These are phyloP conservation scores for Chaetothyriales sp. DNA, from an alignment of 2,329 filamentous ascomycete species.

Conservation along the genomic window DNA sequence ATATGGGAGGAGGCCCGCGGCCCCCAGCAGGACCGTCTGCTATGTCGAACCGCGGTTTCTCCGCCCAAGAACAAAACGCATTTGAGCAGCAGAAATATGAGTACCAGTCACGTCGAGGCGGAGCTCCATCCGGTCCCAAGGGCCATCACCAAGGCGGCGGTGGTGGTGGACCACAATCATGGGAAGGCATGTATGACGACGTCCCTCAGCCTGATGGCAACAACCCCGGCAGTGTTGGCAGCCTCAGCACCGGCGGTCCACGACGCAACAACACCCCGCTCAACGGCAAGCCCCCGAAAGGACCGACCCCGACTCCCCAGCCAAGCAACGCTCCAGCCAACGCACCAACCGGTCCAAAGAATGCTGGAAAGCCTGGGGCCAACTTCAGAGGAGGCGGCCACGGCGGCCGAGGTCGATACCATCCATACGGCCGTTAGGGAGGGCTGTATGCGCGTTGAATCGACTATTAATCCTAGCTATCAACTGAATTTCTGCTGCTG, in stretches of 20 bases:
- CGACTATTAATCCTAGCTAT: not conserved
- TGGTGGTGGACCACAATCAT: slow-evolving; percentile 57
- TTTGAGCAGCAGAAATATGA: slow-evolving; percentile 71
- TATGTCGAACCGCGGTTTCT: slow-evolving; percentile 40
- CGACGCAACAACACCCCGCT: slow-evolving; percentile 25
- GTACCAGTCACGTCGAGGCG: slow-evolving; percentile 41
- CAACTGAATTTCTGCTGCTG: not conserved
- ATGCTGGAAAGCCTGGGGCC: slow-evolving; percentile 75
- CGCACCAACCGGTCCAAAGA: slow-evolving; percentile 90
- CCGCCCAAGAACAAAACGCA: slow-evolving; percentile 55
- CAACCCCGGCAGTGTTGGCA: slow-evolving; percentile 30
- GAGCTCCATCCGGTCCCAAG: slow-evolving; percentile 10
- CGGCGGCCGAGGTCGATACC: slow-evolving; percentile 51
- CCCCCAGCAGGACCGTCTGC: slow-evolving; percentile 11
- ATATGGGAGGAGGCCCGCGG: slow-evolving; percentile 20
- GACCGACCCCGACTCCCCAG: slow-evolving; percentile 31
- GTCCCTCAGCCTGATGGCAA: slow-evolving; percentile 60
- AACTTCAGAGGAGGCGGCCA: slow-evolving; percentile 87
- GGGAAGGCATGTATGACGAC: slow-evolving; percentile 98
- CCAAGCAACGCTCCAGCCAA: slow-evolving; percentile 52
- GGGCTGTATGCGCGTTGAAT: not conserved
- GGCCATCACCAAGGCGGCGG: slow-evolving; percentile 36
- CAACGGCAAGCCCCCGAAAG: slow-evolving; percentile 29
- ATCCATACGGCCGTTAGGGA: slow-evolving; percentile 49
- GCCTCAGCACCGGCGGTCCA: slow-evolving; percentile 30